phyloP scores from a whole-genome alignment of 495 filamentous ascomycete genomes.

The Rostrohypoxylon terebratum region DNA sequence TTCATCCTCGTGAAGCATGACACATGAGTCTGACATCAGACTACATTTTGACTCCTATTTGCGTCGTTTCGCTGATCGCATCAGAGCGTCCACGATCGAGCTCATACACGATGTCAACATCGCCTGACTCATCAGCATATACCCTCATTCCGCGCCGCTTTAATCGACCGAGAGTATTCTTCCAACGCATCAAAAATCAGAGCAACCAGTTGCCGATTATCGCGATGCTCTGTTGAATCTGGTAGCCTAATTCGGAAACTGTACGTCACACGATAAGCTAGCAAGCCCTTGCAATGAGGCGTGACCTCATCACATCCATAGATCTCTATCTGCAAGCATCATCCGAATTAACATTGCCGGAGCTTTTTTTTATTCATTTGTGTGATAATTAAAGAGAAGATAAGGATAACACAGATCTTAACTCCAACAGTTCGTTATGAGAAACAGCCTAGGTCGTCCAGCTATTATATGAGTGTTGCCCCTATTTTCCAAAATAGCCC shows the following conservation, averaged over 20 bases:
- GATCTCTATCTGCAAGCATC: background rate
- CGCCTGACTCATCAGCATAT: slow-evolving; percentile 11
- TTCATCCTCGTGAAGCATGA: slow-evolving; percentile 32
- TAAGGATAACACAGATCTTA: background rate
- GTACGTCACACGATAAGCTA: slow-evolving; percentile 35
- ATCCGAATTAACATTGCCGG: background rate
- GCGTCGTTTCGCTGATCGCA: slow-evolving; percentile 16
- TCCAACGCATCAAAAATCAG: background rate
- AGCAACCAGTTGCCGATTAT: slow-evolving; percentile 4
- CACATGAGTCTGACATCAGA: slow-evolving; percentile 46
- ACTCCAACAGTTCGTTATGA: background rate
- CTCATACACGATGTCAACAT: slow-evolving; percentile 14
- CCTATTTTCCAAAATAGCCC: background rate
- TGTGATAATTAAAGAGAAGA: background rate
- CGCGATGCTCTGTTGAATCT: slow-evolving; percentile 19
- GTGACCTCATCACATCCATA: slow-evolving; percentile 22
- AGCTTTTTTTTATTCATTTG: background rate
- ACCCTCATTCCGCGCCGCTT: slow-evolving; percentile 8
- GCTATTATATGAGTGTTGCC: background rate
- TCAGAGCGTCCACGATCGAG: background rate
- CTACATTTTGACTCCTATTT: slow-evolving; percentile 15
- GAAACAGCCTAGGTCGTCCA: background rate
- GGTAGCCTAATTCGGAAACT: slow-evolving; percentile 18
- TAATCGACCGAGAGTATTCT: slow-evolving; percentile 5
- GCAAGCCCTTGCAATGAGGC: slow-evolving; percentile 1